Percentiles rank a stretch among this genome's conserved stretches.
These are phyloP conservation scores for Immersiella caudata DNA, from an alignment of 495 filamentous ascomycete species.

Conservation along the genomic window DNA sequence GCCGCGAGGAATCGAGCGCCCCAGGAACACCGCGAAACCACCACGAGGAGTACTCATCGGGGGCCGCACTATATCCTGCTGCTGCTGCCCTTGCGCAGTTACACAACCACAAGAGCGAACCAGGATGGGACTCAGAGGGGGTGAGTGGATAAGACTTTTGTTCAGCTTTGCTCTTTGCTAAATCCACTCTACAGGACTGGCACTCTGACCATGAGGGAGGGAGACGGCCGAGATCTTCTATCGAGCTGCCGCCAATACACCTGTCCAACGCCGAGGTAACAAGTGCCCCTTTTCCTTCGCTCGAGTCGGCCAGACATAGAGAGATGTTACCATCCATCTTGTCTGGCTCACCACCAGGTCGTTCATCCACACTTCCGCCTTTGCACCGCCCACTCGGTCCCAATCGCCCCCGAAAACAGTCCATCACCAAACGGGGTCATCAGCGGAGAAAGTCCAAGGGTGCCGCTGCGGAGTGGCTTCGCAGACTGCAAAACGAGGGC, in stretches of 20 bases:
- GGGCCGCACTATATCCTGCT: conserved; percentile 64
- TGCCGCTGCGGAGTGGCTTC: conserved; percentile 49
- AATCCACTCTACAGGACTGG: conserved; percentile 58
- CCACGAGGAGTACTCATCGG: conserved; percentile 67
- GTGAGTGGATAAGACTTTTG: conserved; percentile 52
- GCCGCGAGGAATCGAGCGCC: conserved; percentile 68
- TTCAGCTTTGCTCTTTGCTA: conserved; percentile 24
- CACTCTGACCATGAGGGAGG: conserved; percentile 71
- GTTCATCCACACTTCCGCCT: conserved; percentile 83
- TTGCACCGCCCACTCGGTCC: conserved; percentile 65
- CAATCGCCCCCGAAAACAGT: conserved; percentile 77
- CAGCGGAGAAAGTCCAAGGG: conserved; percentile 75
- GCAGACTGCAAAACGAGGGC: conserved; percentile 51
- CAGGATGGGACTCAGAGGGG: conserved; percentile 82
- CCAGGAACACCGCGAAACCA: conserved; percentile 67
- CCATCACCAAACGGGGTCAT: conserved; percentile 77
- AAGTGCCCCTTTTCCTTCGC: conserved; percentile 66
- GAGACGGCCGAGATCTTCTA: conserved; percentile 57
- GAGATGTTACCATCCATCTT: conserved; percentile 82
- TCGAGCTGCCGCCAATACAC: conserved; percentile 75
- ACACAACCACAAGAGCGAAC: conserved; percentile 74
- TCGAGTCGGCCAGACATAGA: conserved; percentile 61
- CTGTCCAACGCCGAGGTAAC: conserved; percentile 63
- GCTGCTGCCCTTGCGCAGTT: conserved; percentile 87
- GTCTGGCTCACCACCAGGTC: conserved; percentile 77